Evolutionary conservation across 176 grass and related monocot species (phyloP).

Genomic region (Dendrocalamus sinicus): DNA sequence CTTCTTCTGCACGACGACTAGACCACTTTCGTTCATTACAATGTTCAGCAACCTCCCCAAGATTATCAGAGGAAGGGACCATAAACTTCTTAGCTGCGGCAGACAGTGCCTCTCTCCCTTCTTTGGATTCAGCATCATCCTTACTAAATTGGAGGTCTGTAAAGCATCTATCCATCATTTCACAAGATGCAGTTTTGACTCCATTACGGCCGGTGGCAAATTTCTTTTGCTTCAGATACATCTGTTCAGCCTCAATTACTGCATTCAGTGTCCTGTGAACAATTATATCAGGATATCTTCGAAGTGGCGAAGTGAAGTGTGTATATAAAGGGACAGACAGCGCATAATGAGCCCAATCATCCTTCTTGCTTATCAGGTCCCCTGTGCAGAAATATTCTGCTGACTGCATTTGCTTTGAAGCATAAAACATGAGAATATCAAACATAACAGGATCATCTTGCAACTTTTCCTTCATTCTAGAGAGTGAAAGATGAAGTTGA

Average conservation of each 20-base stretch:
- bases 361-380: constrained; percentile 66
- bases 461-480: constrained; percentile 78
- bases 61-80: constrained; percentile 61
- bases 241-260: constrained; percentile 75
- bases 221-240: constrained; percentile 66
- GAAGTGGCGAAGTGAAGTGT: constrained; percentile 93
- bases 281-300: constrained; percentile 96
- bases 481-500: constrained; percentile 84
- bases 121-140: constrained; percentile 72
- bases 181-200: constrained; percentile 34
- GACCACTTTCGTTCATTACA: constrained; percentile 91
- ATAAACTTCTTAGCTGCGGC: constrained; percentile 68
- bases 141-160: constrained; percentile 71
- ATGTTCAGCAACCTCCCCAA: constrained; percentile 74
- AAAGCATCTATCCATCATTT: constrained; percentile 60
- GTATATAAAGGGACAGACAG: constrained; percentile 82
- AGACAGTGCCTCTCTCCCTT: constrained; percentile 69
- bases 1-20: constrained; percentile 81
- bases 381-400: constrained; percentile 89
- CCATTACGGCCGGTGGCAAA: constrained; percentile 26
- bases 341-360: constrained; percentile 91
- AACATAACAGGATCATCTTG: constrained; percentile 80
- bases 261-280: constrained; percentile 90
- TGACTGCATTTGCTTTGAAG: constrained; percentile 86
- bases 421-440: constrained; percentile 96